These are phyloP conservation scores for Mrakia gelida DNA, from an alignment of 768 basidiomycete species.

Conservation along the genomic window DNA sequence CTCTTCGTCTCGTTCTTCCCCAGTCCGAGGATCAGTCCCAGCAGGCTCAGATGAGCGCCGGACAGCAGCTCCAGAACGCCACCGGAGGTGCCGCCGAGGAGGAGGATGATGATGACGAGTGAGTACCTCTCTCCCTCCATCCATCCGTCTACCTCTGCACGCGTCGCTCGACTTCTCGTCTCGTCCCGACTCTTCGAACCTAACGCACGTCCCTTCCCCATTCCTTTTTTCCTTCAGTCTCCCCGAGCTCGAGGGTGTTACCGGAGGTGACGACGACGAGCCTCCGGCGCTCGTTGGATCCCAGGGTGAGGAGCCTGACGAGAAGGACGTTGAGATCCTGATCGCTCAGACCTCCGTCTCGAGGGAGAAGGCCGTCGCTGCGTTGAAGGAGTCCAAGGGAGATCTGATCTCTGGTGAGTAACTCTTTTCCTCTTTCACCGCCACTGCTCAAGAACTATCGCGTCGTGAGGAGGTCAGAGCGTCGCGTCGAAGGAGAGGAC, in stretches of 20 bases:
- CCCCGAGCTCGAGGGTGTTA: slow-evolving; percentile 39
- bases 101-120: slow-evolving; percentile 60
- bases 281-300: slow-evolving; percentile 50
- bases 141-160: too few relatives aligned
- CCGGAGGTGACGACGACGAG: slow-evolving; percentile 70
- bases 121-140: slow-evolving; percentile 8
- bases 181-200: background rate
- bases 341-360: slow-evolving; percentile 54
- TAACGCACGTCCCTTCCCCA: background rate
- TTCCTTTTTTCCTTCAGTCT: slow-evolving; percentile 34
- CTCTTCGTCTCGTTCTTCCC: background rate
- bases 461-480: too few relatives aligned
- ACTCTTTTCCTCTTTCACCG: slow-evolving; percentile 44
- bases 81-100: slow-evolving; percentile 54
- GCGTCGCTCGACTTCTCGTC: background rate
- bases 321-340: slow-evolving; percentile 92
- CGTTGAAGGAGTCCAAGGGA: slow-evolving; percentile 82
- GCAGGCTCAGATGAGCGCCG: slow-evolving; percentile 67
- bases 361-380: slow-evolving; percentile 84
- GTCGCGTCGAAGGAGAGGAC: too few relatives aligned
- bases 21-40: slow-evolving; percentile 67
- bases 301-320: slow-evolving; percentile 54
- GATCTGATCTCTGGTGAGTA: slow-evolving; percentile 95
- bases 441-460: background rate
- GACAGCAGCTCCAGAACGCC: slow-evolving; percentile 59